Conservation (phyloP, 805 yeast species). For the Candida alai region DNA sequence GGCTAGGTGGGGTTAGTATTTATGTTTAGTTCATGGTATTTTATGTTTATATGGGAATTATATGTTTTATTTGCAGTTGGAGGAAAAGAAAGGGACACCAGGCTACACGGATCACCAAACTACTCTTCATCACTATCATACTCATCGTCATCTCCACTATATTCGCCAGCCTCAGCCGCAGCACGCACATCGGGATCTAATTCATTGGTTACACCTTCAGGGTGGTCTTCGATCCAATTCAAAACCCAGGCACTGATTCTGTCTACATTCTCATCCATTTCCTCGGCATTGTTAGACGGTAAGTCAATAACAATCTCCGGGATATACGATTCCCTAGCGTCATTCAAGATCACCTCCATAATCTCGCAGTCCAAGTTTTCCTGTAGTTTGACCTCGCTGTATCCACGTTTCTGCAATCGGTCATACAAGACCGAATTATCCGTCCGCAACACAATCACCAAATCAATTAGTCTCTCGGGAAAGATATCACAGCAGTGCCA, state of each 20-base stretch:
- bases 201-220: slow-evolving; percentile 31
- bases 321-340: slow-evolving; percentile 79
- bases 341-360: slow-evolving; percentile 86
- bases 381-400: slow-evolving; percentile 74
- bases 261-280: slow-evolving; percentile 78
- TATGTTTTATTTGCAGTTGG: slow-evolving; percentile 1
- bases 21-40: slow-evolving; percentile 2
- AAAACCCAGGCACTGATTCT: slow-evolving; percentile 72
- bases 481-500: slow-evolving; percentile 98
- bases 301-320: slow-evolving; percentile 81
- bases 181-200: slow-evolving; percentile 16
- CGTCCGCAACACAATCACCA: slow-evolving; percentile 84
- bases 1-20: not conserved
- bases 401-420: slow-evolving; percentile 71
- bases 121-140: no score
- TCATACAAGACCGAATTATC: slow-evolving; percentile 71
- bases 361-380: slow-evolving; percentile 96
- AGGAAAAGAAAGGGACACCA: no score
- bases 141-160: slow-evolving; percentile 12
- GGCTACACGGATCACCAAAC: no score
- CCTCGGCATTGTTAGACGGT: slow-evolving; percentile 65
- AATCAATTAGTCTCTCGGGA: slow-evolving; percentile 88
- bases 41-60: not conserved
- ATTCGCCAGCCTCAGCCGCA: slow-evolving; percentile 13
- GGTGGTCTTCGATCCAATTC: slow-evolving; percentile 63